These are phyloP conservation scores for Metarhizium brunneum DNA, from an alignment of 2,329 filamentous ascomycete genomes.

Conservation along the genomic window DNA sequence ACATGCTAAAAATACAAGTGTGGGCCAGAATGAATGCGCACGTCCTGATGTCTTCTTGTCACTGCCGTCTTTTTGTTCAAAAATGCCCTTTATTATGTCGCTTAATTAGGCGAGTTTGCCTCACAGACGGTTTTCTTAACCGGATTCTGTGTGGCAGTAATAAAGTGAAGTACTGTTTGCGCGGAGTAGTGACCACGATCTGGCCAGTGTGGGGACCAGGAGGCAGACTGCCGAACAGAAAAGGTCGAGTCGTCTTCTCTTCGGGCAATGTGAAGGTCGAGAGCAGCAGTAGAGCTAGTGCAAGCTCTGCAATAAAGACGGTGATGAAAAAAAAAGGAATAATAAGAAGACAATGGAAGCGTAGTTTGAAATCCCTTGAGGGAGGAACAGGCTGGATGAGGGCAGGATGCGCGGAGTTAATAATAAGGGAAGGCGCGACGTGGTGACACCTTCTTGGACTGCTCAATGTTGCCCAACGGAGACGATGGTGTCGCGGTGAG, in stretches of 20 bases:
- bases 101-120: background rate
- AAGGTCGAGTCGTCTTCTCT: background rate
- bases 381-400: background rate
- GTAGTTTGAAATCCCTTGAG: background rate
- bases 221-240: background rate
- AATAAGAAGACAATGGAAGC: background rate
- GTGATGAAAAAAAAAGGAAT: background rate
- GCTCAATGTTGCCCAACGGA: background rate
- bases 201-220: background rate
- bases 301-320: background rate
- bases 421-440: slow-evolving; percentile 1
- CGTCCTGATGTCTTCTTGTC: background rate
- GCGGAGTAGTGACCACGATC: background rate
- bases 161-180: background rate
- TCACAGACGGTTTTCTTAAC: background rate
- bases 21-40: slow-evolving; percentile 1
- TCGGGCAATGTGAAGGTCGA: background rate
- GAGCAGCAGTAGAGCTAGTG: background rate
- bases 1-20: slow-evolving; percentile 16
- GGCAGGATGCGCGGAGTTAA: background rate
- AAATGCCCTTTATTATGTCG: background rate
- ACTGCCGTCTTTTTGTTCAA: background rate
- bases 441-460: background rate
- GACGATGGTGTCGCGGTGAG: background rate
- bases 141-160: background rate